Conservation (phyloP, 225 moss, liverwort and hornwort species). For the Marchantia paleacea region DNA sequence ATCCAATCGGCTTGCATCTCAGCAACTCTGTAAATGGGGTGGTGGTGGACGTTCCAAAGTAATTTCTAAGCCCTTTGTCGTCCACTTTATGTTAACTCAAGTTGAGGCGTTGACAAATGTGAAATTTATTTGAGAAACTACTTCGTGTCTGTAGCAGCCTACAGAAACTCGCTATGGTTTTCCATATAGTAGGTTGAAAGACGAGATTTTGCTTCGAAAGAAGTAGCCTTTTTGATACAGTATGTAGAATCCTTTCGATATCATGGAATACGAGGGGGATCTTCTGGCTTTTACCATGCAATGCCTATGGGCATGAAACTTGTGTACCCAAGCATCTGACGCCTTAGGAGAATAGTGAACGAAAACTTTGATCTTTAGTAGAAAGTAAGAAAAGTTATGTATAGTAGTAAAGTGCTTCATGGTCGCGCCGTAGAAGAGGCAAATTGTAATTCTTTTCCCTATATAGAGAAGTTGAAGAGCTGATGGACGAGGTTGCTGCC, state of each 20-base stretch:
- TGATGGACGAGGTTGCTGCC: conserved; percentile 41
- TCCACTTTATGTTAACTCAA: neutral
- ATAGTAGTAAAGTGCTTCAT: neutral
- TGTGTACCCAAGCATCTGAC: neutral
- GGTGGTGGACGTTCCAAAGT: conserved; percentile 57
- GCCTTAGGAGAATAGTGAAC: neutral
- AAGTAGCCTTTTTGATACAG: neutral
- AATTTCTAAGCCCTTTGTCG: conserved; percentile 19
- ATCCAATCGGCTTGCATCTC: conserved; percentile 83
- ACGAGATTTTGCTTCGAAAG: neutral
- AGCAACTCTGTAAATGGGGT: conserved; percentile 49
- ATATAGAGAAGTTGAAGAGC: conserved; percentile 29
- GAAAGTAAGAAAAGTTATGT: neutral
- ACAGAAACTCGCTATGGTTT: too few species aligned
- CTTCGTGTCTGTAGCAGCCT: too few species aligned
- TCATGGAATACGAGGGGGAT: too few species aligned
- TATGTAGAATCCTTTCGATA: neutral
- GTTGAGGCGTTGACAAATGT: too few species aligned
- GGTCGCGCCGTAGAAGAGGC: neutral
- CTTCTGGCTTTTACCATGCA: neutral
- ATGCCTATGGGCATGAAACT: neutral
- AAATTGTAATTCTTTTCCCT: neutral
- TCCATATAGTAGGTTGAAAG: neutral
- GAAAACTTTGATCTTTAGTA: neutral
- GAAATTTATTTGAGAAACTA: too few species aligned